Base-by-base conservation (phyloP, 1,284 basidiomycete genomes). In the Phylloporus gajari region DNA sequence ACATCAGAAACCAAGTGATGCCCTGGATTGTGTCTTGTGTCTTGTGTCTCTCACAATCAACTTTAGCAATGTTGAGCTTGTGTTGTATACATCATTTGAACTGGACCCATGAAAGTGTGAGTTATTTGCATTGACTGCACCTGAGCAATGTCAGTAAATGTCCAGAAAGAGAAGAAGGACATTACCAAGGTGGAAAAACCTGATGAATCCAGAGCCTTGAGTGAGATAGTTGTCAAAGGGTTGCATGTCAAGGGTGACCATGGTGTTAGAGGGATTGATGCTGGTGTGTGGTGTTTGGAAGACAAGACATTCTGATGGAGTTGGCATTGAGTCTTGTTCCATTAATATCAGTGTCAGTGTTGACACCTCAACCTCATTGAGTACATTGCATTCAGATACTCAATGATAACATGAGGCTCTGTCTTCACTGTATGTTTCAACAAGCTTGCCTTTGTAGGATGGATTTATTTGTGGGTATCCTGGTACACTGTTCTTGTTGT, bases 61-160 rank as follows among this genome's bases (percentile, higher is more conserved):
- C 92, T 72, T 97, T 92, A 2, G 91, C 95, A 17, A 98, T 85
- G 65, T 89, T 93, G 51, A 96, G 84, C 70, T 90, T 91, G 73
- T 88, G 86, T 75, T 92, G 88, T 87, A 96, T 90, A 48, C 85
- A 84, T 56, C 84, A 82, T 0, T 94, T 96, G 11, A 98, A 88
- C 68, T 93, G 86, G 3, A 85, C 85, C 93, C 95, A 97, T 0
- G 85, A 86, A 0, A 96, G 95, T 1, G 94, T 93, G 3, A 97
- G 88, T 78, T 94, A 94, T 85, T 97, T 96, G 88, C 96, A 97
- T 84, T 97, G 96, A 3, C 94, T 93, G 81, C 96, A 97, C 91
- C 90, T 89, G 66, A 32, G 40, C 38, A 3, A 65, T 64, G 44
- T 46, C 5, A 64, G 62, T 48, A 27, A 17, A 42, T 7, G 21